These are phyloP conservation scores for Syncephalis plumigaleata DNA, from an alignment of 371 early-diverging fungal genomes.

Conservation along the genomic window DNA sequence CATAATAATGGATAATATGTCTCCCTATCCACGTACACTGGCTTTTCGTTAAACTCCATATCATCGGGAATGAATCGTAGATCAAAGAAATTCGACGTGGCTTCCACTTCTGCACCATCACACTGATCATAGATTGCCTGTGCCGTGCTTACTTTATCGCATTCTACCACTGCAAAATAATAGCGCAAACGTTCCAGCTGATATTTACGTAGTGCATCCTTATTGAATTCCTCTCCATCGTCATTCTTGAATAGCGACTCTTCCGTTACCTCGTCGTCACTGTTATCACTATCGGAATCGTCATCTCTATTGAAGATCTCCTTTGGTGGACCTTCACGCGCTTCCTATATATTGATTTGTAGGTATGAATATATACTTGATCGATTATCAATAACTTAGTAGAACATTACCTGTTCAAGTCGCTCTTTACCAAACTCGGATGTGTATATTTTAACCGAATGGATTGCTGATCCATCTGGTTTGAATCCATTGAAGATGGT, in stretches of 20 bases:
- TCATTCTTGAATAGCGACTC: slow-evolving; percentile 26
- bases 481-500: slow-evolving; percentile 78
- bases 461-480: slow-evolving; percentile 51
- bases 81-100: slow-evolving; percentile 87
- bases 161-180: slow-evolving; percentile 90
- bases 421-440: slow-evolving; percentile 93
- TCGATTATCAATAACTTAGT: slow-evolving; percentile 5
- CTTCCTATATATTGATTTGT: slow-evolving; percentile 21
- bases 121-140: slow-evolving; percentile 60
- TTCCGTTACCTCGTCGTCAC: slow-evolving; percentile 18
- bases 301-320: slow-evolving; percentile 37
- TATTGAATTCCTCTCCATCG: slow-evolving; percentile 63
- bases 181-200: slow-evolving; percentile 85
- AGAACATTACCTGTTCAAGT: slow-evolving; percentile 30
- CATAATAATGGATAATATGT: not conserved
- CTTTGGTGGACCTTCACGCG: slow-evolving; percentile 64
- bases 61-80: slow-evolving; percentile 92
- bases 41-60: slow-evolving; percentile 58
- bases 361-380: not conserved
- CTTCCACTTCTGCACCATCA: slow-evolving; percentile 92
- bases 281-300: slow-evolving; percentile 17
- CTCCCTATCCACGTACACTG: slow-evolving; percentile 14
- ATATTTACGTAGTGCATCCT: slow-evolving; percentile 73
- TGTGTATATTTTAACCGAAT: slow-evolving; percentile 73
- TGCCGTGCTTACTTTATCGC: slow-evolving; percentile 76